phyloP scores from a whole-genome alignment of 345 rosid genomes.

The Lepidium aucheri region DNA sequence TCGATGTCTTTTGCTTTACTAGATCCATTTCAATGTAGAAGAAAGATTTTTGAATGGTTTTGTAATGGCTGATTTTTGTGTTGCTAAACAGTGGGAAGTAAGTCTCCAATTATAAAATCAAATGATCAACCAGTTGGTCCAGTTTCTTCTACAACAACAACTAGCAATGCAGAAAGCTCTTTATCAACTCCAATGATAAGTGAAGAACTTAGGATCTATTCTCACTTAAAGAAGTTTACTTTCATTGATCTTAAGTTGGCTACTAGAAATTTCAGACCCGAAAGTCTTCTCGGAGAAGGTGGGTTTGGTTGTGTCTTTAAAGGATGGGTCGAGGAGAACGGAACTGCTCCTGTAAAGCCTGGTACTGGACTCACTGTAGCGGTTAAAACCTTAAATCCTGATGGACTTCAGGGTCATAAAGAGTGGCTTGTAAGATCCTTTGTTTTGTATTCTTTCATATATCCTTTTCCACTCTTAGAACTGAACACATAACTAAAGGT shows the following conservation, averaged over 20 bases:
- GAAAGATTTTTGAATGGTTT: constrained; percentile 1
- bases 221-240: constrained; percentile 69
- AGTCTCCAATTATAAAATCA: constrained; percentile 56
- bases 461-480: not conserved
- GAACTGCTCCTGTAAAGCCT: constrained; percentile 96
- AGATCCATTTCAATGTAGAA: not conserved
- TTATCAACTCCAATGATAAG: constrained; percentile 79
- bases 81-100: constrained; percentile 46
- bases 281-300: constrained; percentile 97
- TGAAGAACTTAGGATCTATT: constrained; percentile 86
- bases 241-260: constrained; percentile 93
- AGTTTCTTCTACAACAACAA: constrained; percentile 61
- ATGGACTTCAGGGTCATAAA: constrained; percentile 98
- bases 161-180: constrained; percentile 81
- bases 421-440: constrained; percentile 84
- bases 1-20: not conserved
- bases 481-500: not conserved
- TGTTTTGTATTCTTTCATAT: not conserved
- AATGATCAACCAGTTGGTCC: constrained; percentile 65
- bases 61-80: not conserved
- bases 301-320: constrained; percentile 99
- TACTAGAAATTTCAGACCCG: constrained; percentile 94
- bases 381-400: constrained; percentile 93
- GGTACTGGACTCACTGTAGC: constrained; percentile 98
- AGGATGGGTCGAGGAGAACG: constrained; percentile 98